phyloP scores from a whole-genome alignment of 768 basidiomycete species.

The Amanita pallidorosea region DNA sequence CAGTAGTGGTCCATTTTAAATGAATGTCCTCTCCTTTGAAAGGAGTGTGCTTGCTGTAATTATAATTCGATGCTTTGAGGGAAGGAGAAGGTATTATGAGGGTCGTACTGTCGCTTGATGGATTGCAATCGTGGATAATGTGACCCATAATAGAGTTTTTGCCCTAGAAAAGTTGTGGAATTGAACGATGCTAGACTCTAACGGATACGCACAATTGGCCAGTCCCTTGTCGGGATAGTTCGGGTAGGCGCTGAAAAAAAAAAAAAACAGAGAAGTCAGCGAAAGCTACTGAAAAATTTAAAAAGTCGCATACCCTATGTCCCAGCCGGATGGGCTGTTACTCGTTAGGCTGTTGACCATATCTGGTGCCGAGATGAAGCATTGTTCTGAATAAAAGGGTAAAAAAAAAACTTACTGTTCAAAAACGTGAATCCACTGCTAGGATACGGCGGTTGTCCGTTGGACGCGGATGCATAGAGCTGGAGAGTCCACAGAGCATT shows the following conservation, averaged over 20 bases:
- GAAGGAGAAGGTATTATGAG: constrained; percentile 26
- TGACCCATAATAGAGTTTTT: constrained; percentile 20
- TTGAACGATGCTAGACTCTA: neutral
- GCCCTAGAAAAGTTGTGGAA: constrained; percentile 14
- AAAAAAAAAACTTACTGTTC: constrained; percentile 20
- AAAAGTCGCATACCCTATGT: constrained; percentile 18
- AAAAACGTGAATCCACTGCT: constrained; percentile 31
- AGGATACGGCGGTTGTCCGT: constrained; percentile 30
- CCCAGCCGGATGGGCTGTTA: constrained; percentile 22
- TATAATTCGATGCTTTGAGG: constrained; percentile 11
- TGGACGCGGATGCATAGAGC: constrained; percentile 33
- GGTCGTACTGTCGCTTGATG: constrained; percentile 24
- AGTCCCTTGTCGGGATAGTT: constrained; percentile 33
- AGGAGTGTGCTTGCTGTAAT: neutral
- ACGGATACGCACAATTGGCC: constrained; percentile 19
- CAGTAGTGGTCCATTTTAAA: too few species aligned
- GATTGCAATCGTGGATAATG: constrained; percentile 20
- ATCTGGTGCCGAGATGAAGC: constrained; percentile 10
- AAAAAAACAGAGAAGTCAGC: neutral
- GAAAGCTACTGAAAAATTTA: neutral
- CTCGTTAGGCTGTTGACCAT: constrained; percentile 21
- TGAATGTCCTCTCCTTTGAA: neutral
- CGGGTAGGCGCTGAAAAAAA: constrained; percentile 22
- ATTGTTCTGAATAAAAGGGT: neutral
- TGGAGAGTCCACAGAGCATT: constrained; percentile 35